Conservation (phyloP, 2,329 filamentous ascomycete genomes). For the Penicillium oxalicum region DNA sequence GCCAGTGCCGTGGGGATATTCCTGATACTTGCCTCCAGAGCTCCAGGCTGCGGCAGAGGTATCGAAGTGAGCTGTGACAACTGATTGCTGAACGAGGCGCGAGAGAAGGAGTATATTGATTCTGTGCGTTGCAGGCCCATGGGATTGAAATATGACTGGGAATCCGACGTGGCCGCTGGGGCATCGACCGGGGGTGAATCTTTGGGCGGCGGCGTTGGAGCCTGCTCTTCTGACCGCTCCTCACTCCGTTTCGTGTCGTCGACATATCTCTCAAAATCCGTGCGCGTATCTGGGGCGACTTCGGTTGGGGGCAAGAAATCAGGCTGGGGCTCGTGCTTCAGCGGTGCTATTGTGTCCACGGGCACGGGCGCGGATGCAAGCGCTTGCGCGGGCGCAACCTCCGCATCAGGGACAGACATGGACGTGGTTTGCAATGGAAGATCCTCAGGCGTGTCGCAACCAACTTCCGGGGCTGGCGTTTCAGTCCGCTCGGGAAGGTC, state of each 20-base stretch:
- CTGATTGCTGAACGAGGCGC: slow-evolving; percentile 88
- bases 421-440: too few relatives aligned
- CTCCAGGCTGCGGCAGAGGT: slow-evolving; percentile 76
- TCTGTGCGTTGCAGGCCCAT: slow-evolving; percentile 57
- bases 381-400: slow-evolving; percentile 9
- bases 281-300: slow-evolving; percentile 23
- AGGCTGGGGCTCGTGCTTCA: slow-evolving; percentile 8
- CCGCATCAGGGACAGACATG: slow-evolving; percentile 5
- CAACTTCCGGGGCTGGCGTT: slow-evolving; percentile 5
- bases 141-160: slow-evolving; percentile 42
- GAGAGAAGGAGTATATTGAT: slow-evolving; percentile 89
- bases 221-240: slow-evolving; percentile 22
- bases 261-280: slow-evolving; percentile 40
- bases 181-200: slow-evolving; percentile 23
- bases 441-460: too few relatives aligned
- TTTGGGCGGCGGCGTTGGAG: slow-evolving; percentile 33
- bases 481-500: slow-evolving; percentile 8
- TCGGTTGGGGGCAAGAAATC: slow-evolving; percentile 6
- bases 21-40: slow-evolving; percentile 74
- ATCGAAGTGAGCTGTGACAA: slow-evolving; percentile 87
- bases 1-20: slow-evolving; percentile 77
- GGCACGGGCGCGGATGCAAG: slow-evolving; percentile 28
- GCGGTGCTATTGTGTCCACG: not conserved
- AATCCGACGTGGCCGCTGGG: slow-evolving; percentile 27
- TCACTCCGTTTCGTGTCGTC: slow-evolving; percentile 32